These are phyloP conservation scores for Venturia oleaginea DNA, from an alignment of 2,329 filamentous ascomycete species.

Conservation along the genomic window DNA sequence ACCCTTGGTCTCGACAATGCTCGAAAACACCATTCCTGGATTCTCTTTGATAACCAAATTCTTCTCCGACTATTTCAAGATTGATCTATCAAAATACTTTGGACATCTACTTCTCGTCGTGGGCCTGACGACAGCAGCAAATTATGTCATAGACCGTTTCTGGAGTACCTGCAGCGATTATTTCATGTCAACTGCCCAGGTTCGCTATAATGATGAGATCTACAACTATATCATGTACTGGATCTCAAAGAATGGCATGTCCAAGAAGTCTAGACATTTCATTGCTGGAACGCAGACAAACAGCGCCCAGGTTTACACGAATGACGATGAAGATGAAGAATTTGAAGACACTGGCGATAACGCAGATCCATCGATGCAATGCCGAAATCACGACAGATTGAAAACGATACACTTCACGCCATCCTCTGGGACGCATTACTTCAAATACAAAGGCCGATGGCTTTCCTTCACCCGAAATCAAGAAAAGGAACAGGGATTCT, in stretches of 20 bases:
- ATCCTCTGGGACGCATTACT: slow-evolving; percentile 5
- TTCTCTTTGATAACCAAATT: neutral
- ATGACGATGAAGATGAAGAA: slow-evolving; percentile 6
- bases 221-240: slow-evolving; percentile 11
- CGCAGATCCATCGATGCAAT: neutral
- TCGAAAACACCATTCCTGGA: slow-evolving; percentile 2
- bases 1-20: neutral
- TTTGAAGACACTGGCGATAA: neutral
- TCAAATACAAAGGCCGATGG: slow-evolving; percentile 10
- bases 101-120: slow-evolving; percentile 6
- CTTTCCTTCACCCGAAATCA: slow-evolving; percentile 4
- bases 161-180: neutral
- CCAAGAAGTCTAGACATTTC: neutral
- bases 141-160: slow-evolving; percentile 9
- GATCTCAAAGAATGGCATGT: slow-evolving; percentile 6
- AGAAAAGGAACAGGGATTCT: slow-evolving; percentile 12
- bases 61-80: slow-evolving; percentile 11
- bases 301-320: neutral
- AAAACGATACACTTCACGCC: slow-evolving; percentile 6
- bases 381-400: neutral
- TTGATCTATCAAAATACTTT: slow-evolving; percentile 6
- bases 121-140: slow-evolving; percentile 1
- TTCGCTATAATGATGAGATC: slow-evolving; percentile 10
- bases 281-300: slow-evolving; percentile 8
- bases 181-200: slow-evolving; percentile 7